phyloP scores from a whole-genome alignment of 768 basidiomycete species.

The Chiua virens region DNA sequence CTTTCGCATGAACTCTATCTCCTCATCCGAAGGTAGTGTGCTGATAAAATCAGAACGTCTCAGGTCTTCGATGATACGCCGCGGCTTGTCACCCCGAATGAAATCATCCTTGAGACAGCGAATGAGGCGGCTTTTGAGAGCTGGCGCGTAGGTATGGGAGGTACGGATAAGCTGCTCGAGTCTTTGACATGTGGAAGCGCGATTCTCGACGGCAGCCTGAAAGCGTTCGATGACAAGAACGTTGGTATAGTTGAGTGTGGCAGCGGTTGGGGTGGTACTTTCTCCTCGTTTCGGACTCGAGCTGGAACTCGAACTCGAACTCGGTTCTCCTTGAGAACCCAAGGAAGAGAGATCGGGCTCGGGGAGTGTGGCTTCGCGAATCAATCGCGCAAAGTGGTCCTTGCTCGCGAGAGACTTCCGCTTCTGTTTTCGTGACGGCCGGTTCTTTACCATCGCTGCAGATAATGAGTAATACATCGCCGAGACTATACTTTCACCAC shows the following conservation, averaged over 20 bases:
- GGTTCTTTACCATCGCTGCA: conserved; percentile 14
- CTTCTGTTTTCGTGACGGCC: conserved; percentile 23
- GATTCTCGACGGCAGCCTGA: conserved; percentile 27
- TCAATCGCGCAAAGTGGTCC: conserved; percentile 23
- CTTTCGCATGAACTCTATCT: conserved; percentile 18
- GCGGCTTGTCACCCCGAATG: conserved; percentile 26
- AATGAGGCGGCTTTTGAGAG: conserved; percentile 20
- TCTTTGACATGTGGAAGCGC: conserved; percentile 27
- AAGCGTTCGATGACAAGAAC: conserved; percentile 28
- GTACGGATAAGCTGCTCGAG: conserved; percentile 28
- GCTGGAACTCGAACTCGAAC: conserved; percentile 2
- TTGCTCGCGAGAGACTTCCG: conserved; percentile 23
- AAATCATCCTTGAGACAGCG: conserved; percentile 25
- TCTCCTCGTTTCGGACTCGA: conserved; percentile 2
- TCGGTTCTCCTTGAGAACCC: conserved; percentile 3
- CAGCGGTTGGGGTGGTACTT: background rate
- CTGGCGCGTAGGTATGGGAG: conserved; percentile 18
- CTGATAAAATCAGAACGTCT: conserved; percentile 29
- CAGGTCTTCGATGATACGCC: conserved; percentile 23
- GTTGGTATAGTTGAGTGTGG: conserved; percentile 23
- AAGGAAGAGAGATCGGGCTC: background rate
- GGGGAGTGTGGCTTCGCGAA: conserved; percentile 16
- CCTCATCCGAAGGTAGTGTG: conserved; percentile 13
- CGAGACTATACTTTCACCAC: background rate
- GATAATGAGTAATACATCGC: background rate